These are phyloP conservation scores for Ascochyta viciae-villosae DNA, from an alignment of 2,329 filamentous ascomycete species.

Conservation along the genomic window DNA sequence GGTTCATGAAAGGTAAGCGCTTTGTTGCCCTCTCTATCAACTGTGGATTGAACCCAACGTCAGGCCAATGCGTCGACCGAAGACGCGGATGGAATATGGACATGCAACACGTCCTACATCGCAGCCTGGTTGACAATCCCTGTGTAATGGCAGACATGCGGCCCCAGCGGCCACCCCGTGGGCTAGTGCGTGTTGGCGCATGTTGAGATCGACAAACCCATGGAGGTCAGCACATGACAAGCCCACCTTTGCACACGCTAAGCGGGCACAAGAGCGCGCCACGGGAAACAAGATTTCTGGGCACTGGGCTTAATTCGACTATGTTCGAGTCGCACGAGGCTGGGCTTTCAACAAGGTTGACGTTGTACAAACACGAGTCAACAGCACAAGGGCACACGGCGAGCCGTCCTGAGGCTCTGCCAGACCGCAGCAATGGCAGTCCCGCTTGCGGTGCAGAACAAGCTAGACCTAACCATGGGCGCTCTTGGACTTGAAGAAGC, in stretches of 20 bases:
- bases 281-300: constrained; percentile 4
- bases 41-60: not conserved
- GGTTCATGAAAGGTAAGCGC: not conserved
- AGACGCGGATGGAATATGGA: not conserved
- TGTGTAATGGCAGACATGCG: not conserved
- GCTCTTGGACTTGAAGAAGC: too few relatives aligned
- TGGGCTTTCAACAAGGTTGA: not conserved
- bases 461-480: too few relatives aligned
- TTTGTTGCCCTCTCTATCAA: too few relatives aligned
- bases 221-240: constrained; percentile 6
- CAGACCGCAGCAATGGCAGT: not conserved
- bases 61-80: not conserved
- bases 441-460: not conserved
- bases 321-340: not conserved
- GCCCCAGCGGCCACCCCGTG: not conserved
- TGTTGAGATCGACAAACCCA: not conserved
- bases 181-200: not conserved
- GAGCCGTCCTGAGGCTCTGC: constrained; percentile 2
- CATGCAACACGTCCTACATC: not conserved
- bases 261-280: not conserved
- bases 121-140: not conserved
- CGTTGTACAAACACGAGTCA: not conserved
- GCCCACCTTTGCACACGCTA: constrained; percentile 3
- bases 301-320: not conserved
- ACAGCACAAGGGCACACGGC: not conserved